Conservation (phyloP, 2,329 filamentous ascomycete species). For the Paramyrothecium sp. region DNA sequence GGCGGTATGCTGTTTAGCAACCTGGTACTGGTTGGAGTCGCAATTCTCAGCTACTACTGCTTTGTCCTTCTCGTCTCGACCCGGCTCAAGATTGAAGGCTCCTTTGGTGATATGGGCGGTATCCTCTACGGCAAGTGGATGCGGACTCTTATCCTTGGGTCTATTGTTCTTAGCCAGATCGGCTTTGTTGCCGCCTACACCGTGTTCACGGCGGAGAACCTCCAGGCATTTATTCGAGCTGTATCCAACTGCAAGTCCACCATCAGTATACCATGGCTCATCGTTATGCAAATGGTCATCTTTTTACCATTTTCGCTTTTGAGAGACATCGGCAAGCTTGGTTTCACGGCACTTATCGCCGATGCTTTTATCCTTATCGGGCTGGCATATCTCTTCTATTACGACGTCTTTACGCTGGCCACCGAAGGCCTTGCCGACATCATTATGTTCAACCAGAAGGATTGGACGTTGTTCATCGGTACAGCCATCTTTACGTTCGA, state of each 20-base stretch:
- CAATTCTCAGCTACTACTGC: constrained; percentile 90
- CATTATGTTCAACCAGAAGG: constrained; percentile 81
- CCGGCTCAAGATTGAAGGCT: constrained; percentile 82
- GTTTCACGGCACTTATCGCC: constrained; percentile 88
- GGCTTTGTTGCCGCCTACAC: constrained; percentile 95
- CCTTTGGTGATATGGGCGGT: constrained; percentile 95
- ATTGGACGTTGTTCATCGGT: constrained; percentile 97
- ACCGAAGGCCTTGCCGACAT: constrained; percentile 80
- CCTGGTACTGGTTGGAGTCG: constrained; percentile 81
- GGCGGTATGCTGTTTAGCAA: constrained; percentile 98
- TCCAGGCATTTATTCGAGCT: constrained; percentile 91
- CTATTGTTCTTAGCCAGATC: constrained; percentile 92
- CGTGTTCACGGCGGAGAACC: constrained; percentile 92
- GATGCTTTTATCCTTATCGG: constrained; percentile 94
- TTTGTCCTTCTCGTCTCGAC: constrained; percentile 92
- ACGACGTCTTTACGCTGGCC: constrained; percentile 82
- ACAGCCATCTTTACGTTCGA: constrained; percentile 99
- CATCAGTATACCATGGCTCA: constrained; percentile 85
- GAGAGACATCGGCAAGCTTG: constrained; percentile 95
- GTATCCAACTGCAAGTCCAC: constrained; percentile 83
- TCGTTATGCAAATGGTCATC: constrained; percentile 91
- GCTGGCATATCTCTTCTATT: constrained; percentile 92
- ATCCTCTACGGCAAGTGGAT: constrained; percentile 89
- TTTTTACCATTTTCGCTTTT: constrained; percentile 93
- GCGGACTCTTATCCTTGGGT: constrained; percentile 81